These are phyloP conservation scores for Cydonia oblonga DNA, from an alignment of 331 rosid species.

Conservation along the genomic window DNA sequence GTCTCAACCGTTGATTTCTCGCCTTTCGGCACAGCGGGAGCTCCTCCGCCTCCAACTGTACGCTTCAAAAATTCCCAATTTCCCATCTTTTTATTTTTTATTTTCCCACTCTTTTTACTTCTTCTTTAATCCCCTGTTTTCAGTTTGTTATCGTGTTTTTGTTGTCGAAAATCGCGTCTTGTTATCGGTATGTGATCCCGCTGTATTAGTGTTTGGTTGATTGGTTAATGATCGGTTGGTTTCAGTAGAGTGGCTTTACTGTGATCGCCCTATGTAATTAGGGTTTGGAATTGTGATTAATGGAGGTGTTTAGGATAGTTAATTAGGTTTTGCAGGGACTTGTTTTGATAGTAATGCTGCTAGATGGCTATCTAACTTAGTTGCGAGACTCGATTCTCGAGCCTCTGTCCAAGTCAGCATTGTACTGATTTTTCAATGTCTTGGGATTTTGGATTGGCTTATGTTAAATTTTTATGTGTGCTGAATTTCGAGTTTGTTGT, in stretches of 20 bases:
- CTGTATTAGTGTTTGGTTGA: slow-evolving; percentile 32
- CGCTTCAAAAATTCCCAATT: neutral
- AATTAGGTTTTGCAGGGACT: neutral
- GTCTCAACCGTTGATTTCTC: neutral
- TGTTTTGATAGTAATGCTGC: neutral
- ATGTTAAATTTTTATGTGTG: neutral
- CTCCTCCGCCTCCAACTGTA: neutral
- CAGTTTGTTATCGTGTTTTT: neutral
- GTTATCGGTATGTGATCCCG: neutral
- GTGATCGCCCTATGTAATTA: neutral
- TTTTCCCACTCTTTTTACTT: neutral
- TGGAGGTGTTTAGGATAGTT: neutral
- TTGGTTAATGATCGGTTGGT: slow-evolving; percentile 3
- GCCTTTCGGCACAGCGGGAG: neutral
- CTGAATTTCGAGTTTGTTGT: neutral
- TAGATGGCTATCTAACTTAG: neutral
- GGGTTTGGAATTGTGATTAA: neutral
- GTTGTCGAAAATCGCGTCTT: neutral
- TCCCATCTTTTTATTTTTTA: too few species aligned
- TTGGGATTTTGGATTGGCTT: neutral
- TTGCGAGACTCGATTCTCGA: neutral
- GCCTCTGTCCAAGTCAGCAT: neutral
- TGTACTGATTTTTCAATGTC: neutral
- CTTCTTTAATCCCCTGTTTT: neutral
- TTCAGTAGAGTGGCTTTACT: neutral